Evolutionary conservation across 78 protist species (phyloP), one percentile per base, ranked within the genome.

Genomic region (Dictyostelium discoideum): DNA sequence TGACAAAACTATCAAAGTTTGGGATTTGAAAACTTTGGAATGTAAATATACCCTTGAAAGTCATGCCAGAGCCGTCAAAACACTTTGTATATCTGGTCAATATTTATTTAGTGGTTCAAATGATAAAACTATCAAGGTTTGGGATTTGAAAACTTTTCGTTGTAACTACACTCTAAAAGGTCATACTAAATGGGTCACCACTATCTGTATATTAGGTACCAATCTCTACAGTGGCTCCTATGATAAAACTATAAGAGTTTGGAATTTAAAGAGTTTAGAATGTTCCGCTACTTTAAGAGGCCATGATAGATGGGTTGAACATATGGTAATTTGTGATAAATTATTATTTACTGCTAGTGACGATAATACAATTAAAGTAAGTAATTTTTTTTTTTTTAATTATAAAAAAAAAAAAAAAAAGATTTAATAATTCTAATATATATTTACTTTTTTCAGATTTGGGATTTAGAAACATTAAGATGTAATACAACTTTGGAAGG

Each of bases 71-170:
- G 77, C 96, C 6, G 96, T 93, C 5, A 90, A 90, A 37, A 67
- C 95, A 69, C 72, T 90, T 20, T 42, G 74, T 54, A 73, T 86
- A 39, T 72, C 84, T 63, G 97, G 97, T 22, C 85, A 82, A 24
- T 84, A 89, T 67, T 78, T 96, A 3, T 96, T 82, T n/a, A 96
- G 97, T 76, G 97, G 97, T 16, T 46, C 81, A 22, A 84, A 67
- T 24, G 97, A 96, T 83, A 96, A 86, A 39, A 90, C 97, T 13
- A 96, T 96, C n/a, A 84, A 86, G 10, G 85, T 96, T 18, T 96
- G 97, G 97, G 97, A 96, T 60, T 74, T 86, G 37, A 93, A 93
- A 63, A 86, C 94, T 24, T 44, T 86, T 57, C 65, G 87, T 16
- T 86, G 93, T 39, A 84, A 87, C 48, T 87, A 93, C 16, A 93